phyloP scores from a whole-genome alignment of 768 basidiomycete species.

The Suillus subalutaceus region DNA sequence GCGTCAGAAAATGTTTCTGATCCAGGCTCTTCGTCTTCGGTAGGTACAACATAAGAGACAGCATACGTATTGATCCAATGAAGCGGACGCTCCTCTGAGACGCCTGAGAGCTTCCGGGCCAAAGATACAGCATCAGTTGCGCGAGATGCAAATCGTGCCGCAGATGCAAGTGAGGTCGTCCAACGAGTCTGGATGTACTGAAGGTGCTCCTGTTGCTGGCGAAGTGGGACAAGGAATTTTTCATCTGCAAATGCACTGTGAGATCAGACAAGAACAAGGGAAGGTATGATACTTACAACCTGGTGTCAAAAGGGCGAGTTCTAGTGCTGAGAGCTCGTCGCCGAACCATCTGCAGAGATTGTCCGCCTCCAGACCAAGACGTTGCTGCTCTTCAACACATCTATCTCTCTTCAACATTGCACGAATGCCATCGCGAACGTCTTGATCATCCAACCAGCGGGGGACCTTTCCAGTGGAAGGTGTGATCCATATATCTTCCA shows the following conservation, averaged over 20 bases:
- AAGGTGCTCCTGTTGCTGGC: constrained; percentile 14
- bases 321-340: background rate
- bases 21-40: background rate
- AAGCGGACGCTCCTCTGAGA: background rate
- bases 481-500: constrained; percentile 40
- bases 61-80: background rate
- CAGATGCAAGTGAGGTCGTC: constrained; percentile 13
- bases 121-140: background rate
- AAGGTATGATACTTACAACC: constrained; percentile 8
- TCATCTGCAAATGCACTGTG: constrained; percentile 8
- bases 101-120: background rate
- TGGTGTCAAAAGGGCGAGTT: constrained; percentile 9
- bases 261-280: background rate
- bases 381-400: background rate
- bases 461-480: constrained; percentile 16
- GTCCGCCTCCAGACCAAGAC: background rate
- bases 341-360: background rate
- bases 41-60: background rate
- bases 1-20: background rate
- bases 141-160: background rate
- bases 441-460: constrained; percentile 14
- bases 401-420: constrained; percentile 15
- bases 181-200: constrained; percentile 19
- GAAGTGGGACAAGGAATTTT: background rate
- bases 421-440: constrained; percentile 9